Base-by-base conservation (phyloP, 139 green algal genomes). In the Auxenochlorella pyrenoidosa region DNA sequence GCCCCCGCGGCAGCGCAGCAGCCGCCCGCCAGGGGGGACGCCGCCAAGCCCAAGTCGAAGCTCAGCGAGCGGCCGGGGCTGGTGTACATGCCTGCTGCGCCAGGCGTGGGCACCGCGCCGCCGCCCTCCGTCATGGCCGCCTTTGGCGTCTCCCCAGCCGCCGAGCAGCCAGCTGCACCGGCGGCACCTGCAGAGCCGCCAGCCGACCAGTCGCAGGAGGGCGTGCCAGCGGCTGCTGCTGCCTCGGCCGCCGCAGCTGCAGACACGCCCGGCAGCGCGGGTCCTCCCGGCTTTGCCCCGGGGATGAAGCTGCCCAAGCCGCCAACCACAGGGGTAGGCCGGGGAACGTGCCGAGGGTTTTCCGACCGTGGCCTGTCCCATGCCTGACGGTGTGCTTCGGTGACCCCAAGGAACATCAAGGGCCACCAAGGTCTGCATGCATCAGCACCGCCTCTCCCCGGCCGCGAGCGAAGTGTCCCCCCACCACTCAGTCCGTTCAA, bases 251-350 rank as follows among this genome's bases (percentile, higher is more conserved):
- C 41, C 1, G 22, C 58, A 21, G 79, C 34, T 12, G 19, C 38
- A 30, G 58, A 38, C 58, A 84, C 58, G 4, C 43, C 75, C 26
- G 40, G 60, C 78, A 65, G 38, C 15, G 41, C 51, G 12, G 8
- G 70, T 21, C 70, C 70, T 30, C 34, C 19, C 30, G 34, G 32
- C 5, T 32, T 73, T 30, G 32, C 12, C 34, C 12, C 66, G 3
- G 66, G 66, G 13, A 73, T 30, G 21, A 84, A 84, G 79, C 58
- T 84, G 79, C 79, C 79, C 59, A 84, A 73, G 79, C 58, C 58
- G 8, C n/a, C 44, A 24, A 63, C 54, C 47, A 51, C 47, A 41
- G 38, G 79, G 79, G 82, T 79, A 60, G 36, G 60, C 0, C 51
- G 10, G 1, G 36, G 54, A 15, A 30, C n/a, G 54, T 51, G 19